These are phyloP conservation scores for Pachysolen tannophilus DNA, from an alignment of 805 yeast genomes.

Conservation along the genomic window DNA sequence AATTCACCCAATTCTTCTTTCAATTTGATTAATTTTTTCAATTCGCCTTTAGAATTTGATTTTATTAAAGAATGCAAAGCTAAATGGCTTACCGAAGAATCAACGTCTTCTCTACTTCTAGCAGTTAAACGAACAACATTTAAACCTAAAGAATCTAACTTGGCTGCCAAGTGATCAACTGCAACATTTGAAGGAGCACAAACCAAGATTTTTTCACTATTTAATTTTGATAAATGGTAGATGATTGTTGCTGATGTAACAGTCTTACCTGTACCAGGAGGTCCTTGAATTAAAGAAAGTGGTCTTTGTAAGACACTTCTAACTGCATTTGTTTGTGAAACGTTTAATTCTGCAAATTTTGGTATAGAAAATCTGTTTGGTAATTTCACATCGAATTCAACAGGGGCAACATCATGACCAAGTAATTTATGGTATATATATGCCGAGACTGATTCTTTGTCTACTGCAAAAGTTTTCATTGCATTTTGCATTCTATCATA, in stretches of 20 bases:
- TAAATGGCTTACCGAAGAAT: conserved; percentile 47
- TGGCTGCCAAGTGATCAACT: conserved; percentile 80
- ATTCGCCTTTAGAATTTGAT: conserved; percentile 40
- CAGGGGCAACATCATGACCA: conserved; percentile 68
- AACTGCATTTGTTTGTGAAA: conserved; percentile 76
- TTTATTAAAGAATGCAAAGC: conserved; percentile 49
- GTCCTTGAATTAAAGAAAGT: conserved; percentile 82
- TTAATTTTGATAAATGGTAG: conserved; percentile 59
- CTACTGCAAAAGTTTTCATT: conserved; percentile 60
- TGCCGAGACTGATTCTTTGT: conserved; percentile 61
- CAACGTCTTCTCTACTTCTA: conserved; percentile 73
- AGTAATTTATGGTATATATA: conserved; percentile 69
- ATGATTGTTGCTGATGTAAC: conserved; percentile 87
- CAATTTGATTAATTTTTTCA: conserved; percentile 49
- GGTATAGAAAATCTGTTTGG: conserved; percentile 60
- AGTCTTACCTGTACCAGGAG: conserved; percentile 96
- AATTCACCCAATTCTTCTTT: conserved; percentile 67
- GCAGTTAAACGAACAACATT: conserved; percentile 76
- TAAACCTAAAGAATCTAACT: conserved; percentile 62
- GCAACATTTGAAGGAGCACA: conserved; percentile 97
- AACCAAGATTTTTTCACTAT: conserved; percentile 62
- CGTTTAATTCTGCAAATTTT: conserved; percentile 61
- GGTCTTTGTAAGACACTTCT: conserved; percentile 61
- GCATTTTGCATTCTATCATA: conserved; percentile 82
- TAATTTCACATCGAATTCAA: conserved; percentile 51